A percentile compares a stretch with the other conserved stretches of the same genome.
Conservation (phyloP, 257 asterid species). For the Solanum sejunctum region DNA sequence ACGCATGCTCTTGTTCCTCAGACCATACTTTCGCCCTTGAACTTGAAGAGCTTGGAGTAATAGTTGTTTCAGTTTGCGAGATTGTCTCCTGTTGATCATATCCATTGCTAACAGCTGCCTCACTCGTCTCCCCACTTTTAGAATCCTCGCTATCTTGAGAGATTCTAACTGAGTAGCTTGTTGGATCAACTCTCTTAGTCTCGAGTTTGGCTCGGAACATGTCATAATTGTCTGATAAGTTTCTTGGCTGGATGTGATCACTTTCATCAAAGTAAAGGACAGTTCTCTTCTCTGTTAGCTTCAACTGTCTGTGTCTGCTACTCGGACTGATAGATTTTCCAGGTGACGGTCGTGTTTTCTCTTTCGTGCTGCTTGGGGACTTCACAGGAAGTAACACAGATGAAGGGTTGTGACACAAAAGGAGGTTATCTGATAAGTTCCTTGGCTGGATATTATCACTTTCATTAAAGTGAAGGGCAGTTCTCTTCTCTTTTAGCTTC, state of each 20-base stretch:
- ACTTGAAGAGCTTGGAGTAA: conserved; percentile 13
- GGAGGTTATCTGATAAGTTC: conserved; percentile 12
- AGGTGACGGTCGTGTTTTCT: conserved; percentile 37
- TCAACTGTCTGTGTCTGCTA: conserved; percentile 19
- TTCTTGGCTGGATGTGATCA: conserved; percentile 16
- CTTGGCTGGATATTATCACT: conserved; percentile 16
- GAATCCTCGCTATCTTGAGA: conserved; percentile 68
- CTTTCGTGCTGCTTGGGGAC: conserved; percentile 55
- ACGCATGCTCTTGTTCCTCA: conserved; percentile 22
- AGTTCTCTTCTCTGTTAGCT: conserved; percentile 32
- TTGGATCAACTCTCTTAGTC: conserved; percentile 75
- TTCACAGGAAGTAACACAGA: conserved; percentile 80
- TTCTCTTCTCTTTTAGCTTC: conserved; percentile 35
- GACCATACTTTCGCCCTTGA: conserved; percentile 20
- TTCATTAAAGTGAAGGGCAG: conserved; percentile 47
- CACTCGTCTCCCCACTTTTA: conserved; percentile 45
- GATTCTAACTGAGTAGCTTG: conserved; percentile 55
- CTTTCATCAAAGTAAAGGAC: conserved; percentile 54
- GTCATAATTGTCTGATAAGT: conserved; percentile 15
- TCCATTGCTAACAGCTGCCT: conserved; percentile 36
- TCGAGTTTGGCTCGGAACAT: conserved; percentile 33
- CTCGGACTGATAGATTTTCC: conserved; percentile 27
- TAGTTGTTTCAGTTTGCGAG: conserved; percentile 26
- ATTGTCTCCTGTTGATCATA: conserved; percentile 30
- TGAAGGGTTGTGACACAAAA: conserved; percentile 46